Evolutionary conservation across 805 yeast species (phyloP).

Genomic region (Barnettozyma botsteinii): DNA sequence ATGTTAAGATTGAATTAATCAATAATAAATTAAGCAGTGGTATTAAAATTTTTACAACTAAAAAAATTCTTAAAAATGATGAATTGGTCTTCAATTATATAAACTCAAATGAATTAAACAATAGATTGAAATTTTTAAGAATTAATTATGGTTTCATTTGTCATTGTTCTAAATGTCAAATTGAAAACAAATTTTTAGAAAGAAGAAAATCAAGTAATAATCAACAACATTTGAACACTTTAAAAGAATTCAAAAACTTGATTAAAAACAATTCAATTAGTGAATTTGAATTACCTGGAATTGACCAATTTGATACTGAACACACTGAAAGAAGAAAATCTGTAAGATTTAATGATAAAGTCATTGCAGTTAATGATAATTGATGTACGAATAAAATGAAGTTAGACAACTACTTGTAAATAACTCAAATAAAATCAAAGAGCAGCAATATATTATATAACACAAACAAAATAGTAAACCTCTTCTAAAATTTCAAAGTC

Average conservation of each 20-base stretch:
- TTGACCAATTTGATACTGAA: conserved; percentile 29
- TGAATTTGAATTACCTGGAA: conserved; percentile 42
- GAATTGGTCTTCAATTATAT: conserved; percentile 69
- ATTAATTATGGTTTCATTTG: conserved; percentile 80
- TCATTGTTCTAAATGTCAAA: conserved; percentile 57
- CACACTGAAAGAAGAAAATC: conserved; percentile 50
- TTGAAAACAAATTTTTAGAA: conserved; percentile 41
- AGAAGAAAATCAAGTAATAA: conserved; percentile 39
- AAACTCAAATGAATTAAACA: conserved; percentile 54
- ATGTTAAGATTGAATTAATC: conserved; percentile 44
- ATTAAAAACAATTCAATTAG: conserved; percentile 34
- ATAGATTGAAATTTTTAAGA: conserved; percentile 59
- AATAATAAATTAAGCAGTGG: conserved; percentile 40
- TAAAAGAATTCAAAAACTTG: conserved; percentile 40
- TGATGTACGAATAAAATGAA: conserved; percentile 2
- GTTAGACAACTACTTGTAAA: not conserved
- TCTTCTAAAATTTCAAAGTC: no score
- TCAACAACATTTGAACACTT: conserved; percentile 10
- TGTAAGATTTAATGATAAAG: conserved; percentile 60
- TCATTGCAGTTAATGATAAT: conserved; percentile 42
- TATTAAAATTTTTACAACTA: conserved; percentile 52
- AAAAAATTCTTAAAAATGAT: conserved; percentile 55
- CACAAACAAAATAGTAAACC: no score
- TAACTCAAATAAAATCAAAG: no score
- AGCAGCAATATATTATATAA: no score